Evolutionary conservation across 2,329 filamentous ascomycete species (phyloP), one percentile per base, ranked within the genome.

Genomic region (Aspergillus fijiensis): DNA sequence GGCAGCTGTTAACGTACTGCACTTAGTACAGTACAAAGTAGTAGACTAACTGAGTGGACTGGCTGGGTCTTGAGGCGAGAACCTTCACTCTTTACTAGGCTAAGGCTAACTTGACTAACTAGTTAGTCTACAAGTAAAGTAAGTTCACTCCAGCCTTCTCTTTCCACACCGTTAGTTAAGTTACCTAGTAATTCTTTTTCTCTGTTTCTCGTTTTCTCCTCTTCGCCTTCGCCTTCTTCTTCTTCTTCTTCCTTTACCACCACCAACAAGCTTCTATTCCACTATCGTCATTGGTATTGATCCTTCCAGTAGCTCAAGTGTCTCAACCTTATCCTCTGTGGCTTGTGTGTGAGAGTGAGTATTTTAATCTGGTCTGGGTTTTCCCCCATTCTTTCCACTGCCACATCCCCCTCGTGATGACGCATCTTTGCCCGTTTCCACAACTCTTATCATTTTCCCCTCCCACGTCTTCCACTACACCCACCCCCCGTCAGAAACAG

Each of bases 341-440:
- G 42, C 39, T 55, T 31, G 42, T 31, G 39, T 16, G 53, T 23
- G 27, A 55, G 42, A 23, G 53, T 55, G 19, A 55, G 53, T 55
- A 31, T 60, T 12, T 9, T 55, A 50, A 21, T 48, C 33, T 50
- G 48, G 51, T 29, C 51, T 53, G 29, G 31, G 51, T 58, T 54
- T 39, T 53, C 56, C 48, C 42, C 45, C 51, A 60, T 55, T 50
- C 47, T 55, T 61, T 57, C 39, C 60, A 62, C 39, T 45, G 39
- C 39, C 39, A 45, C 39, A 42, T 19, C 39, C 14, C 12, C 33
- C 14, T 19, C 67, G 70, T 71, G 68, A 75, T 75, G 73, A 75
- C 73, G 73, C 73, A 75, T 74, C 71, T 65, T 45, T 19, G 39
- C 39, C 39, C 16, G 39, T 66, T 69, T 64, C 64, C 65, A 64